Evolutionary conservation across 1,139 yeast species (phyloP).

Genomic region (Petasospora fabianii): DNA sequence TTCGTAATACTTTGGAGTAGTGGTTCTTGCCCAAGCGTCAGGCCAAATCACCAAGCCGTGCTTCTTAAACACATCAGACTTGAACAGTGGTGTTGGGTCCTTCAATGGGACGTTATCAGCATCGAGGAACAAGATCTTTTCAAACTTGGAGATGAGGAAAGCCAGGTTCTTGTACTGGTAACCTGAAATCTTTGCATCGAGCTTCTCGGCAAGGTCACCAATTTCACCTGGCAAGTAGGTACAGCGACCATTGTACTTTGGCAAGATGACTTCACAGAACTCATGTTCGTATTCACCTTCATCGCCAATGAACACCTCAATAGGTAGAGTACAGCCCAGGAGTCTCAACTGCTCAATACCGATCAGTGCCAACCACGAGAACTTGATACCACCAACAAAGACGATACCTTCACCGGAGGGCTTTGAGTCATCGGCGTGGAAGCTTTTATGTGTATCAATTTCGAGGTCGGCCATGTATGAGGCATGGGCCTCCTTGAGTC

Average conservation of each 20-base stretch:
- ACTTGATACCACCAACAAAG: constrained; percentile 60
- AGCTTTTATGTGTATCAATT: constrained; percentile 16
- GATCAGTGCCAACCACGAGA: constrained; percentile 50
- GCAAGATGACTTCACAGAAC: constrained; percentile 50
- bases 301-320: constrained; percentile 59
- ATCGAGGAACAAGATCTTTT: constrained; percentile 58
- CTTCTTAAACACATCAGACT: constrained; percentile 31
- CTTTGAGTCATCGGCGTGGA: constrained; percentile 8
- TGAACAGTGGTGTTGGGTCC: constrained; percentile 50
- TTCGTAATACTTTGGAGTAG: constrained; percentile 56
- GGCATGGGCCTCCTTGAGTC: constrained; percentile 27
- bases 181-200: constrained; percentile 43
- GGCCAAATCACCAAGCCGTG: constrained; percentile 58
- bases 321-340: constrained; percentile 52
- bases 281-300: constrained; percentile 45
- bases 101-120: constrained; percentile 63
- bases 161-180: constrained; percentile 65
- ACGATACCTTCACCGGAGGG: constrained; percentile 44
- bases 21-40: constrained; percentile 64
- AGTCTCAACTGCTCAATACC: constrained; percentile 50
- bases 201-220: constrained; percentile 33
- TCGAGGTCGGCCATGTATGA: constrained; percentile 18
- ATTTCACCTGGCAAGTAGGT: constrained; percentile 30
- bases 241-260: constrained; percentile 53
- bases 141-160: constrained; percentile 53